These are phyloP conservation scores for Alternaria ventricosa DNA, from an alignment of 2,329 filamentous ascomycete genomes.

Conservation along the genomic window DNA sequence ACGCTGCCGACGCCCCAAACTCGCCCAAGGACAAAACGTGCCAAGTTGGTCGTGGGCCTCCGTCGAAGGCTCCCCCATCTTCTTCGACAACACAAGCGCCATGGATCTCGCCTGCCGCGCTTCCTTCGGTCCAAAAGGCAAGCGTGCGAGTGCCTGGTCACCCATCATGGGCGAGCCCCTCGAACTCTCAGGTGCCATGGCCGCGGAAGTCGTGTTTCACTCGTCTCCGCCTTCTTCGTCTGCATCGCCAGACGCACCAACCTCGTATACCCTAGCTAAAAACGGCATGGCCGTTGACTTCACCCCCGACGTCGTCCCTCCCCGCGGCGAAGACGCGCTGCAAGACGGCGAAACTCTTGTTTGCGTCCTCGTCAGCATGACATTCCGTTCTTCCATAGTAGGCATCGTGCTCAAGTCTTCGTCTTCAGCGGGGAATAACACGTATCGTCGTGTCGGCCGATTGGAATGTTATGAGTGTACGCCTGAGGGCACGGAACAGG, in stretches of 20 bases:
- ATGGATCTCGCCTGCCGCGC: constrained; percentile 46
- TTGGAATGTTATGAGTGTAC: constrained; percentile 48
- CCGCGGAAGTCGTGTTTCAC: constrained; percentile 37
- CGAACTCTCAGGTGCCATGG: constrained; percentile 44
- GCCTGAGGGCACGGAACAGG: constrained; percentile 30
- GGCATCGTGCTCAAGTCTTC: constrained; percentile 40
- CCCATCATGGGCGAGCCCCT: constrained; percentile 38
- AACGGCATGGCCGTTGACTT: constrained; percentile 43
- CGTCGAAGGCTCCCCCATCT: constrained; percentile 44
- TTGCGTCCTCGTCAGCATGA: constrained; percentile 46
- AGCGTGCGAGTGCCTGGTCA: constrained; percentile 36
- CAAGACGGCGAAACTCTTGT: constrained; percentile 38
- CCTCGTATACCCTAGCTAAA: constrained; percentile 31
- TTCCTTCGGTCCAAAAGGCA: constrained; percentile 33
- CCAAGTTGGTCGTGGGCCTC: constrained; percentile 49
- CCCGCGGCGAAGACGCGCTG: constrained; percentile 34
- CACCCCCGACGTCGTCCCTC: constrained; percentile 38
- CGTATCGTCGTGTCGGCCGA: constrained; percentile 43
- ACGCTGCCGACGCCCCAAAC: constrained; percentile 32
- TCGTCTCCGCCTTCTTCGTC: constrained; percentile 6
- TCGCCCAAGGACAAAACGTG: constrained; percentile 24
- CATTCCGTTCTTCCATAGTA: constrained; percentile 44
- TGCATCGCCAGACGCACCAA: constrained; percentile 6
- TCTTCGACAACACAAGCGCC: constrained; percentile 44
- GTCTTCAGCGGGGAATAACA: constrained; percentile 19